Base-by-base conservation (phyloP, 2,329 filamentous ascomycete species). In the Scytalidium sp. region DNA sequence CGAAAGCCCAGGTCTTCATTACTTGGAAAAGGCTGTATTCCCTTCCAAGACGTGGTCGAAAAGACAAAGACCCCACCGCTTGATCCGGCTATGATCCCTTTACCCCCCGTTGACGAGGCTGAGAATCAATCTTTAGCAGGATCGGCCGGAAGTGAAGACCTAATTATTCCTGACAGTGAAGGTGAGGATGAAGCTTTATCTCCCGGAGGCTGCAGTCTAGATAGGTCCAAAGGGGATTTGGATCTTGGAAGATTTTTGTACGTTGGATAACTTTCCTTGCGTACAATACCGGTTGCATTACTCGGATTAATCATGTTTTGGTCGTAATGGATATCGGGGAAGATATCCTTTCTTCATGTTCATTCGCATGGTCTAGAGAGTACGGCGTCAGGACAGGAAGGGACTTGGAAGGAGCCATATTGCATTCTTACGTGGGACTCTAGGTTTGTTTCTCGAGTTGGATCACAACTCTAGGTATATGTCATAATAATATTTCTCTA, bases 121-220 rank as follows among this genome's bases (percentile, higher is more conserved):
- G 58, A 63, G 47, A 61, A 48, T 25, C 50, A 52, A 4, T 49
- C 56, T 27, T 45, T 61, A 29, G 49, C 47, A 41, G 43, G 29
- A 29, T 41, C 64, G 7, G 58, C 65, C 41, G 77, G 77, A 2
- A 80, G 77, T 51, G 77, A 80, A 56, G 77, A 80, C 55, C 58
- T 72, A 32, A 72, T 80, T 19, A 60, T 78, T 36, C 75, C 73
- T 19, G 69, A 75, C 50, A 79, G 74, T 45, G 76, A 79, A 40
- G 73, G 54, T 39, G 64, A 65, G 7, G 61, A 61, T n/a, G 62
- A 64, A 13, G 40, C 48, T 10, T 45, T 63, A 1, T 60, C 57
- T 9, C 57, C 57, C 5, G 11, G 8, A 15, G 15, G 11, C 5
- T 36, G 5, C 13, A 8, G 13, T 36, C 5, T 5, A n/a, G 32